phyloP scores from a whole-genome alignment of 768 basidiomycete genomes.

The Strobilomyces dryophilus region DNA sequence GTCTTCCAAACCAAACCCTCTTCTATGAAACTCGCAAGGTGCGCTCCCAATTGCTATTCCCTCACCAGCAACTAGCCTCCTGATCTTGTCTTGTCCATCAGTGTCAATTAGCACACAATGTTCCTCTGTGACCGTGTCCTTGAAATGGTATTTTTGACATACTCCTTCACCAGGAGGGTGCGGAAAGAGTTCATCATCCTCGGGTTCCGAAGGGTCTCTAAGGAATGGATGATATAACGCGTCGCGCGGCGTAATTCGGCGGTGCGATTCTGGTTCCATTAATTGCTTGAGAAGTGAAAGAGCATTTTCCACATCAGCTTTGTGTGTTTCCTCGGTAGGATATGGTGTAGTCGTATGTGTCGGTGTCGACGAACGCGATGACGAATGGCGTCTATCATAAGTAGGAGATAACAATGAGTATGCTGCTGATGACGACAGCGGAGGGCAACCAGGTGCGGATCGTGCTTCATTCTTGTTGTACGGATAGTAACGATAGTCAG shows the following conservation, averaged over 20 bases:
- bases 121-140: slow-evolving; percentile 56
- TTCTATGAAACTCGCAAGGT: slow-evolving; percentile 60
- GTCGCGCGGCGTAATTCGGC: slow-evolving; percentile 69
- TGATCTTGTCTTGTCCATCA: slow-evolving; percentile 32
- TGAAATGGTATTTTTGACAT: slow-evolving; percentile 58
- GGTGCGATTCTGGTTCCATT: slow-evolving; percentile 73
- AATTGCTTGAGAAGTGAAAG: slow-evolving; percentile 72
- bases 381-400: slow-evolving; percentile 12
- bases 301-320: slow-evolving; percentile 56
- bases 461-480: slow-evolving; percentile 34
- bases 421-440: slow-evolving; percentile 35
- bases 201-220: slow-evolving; percentile 38
- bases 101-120: slow-evolving; percentile 45
- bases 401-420: slow-evolving; percentile 21
- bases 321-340: slow-evolving; percentile 38
- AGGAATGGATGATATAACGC: slow-evolving; percentile 83
- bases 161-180: slow-evolving; percentile 65
- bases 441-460: slow-evolving; percentile 17
- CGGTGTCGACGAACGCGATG: slow-evolving; percentile 22
- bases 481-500: slow-evolving; percentile 54
- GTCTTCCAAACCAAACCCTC: slow-evolving; percentile 14
- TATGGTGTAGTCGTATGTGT: slow-evolving; percentile 15
- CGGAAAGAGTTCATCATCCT: slow-evolving; percentile 67
- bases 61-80: slow-evolving; percentile 32
- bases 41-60: slow-evolving; percentile 57